Percentiles rank a stretch among this genome's conserved stretches.
Conservation (phyloP, 106 monocot species). For the Dendrobium chrysotoxum region DNA sequence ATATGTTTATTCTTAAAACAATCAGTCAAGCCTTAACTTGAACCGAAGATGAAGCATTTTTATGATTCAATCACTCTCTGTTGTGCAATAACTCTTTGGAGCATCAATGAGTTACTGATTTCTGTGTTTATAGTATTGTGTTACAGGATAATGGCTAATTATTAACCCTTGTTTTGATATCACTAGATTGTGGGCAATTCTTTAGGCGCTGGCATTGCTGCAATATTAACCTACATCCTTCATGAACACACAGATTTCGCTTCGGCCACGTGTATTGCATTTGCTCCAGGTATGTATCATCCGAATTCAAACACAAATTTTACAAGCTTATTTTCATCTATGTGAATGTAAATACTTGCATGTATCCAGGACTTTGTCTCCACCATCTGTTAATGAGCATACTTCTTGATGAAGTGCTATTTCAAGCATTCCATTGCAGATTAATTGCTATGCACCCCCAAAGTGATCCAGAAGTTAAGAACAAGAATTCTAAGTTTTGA, state of each 20-base stretch:
- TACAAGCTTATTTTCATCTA: not conserved
- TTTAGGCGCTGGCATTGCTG: slow-evolving; percentile 64
- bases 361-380: too few species aligned
- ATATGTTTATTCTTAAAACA: not conserved
- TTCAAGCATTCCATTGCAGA: too few species aligned
- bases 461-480: too few species aligned
- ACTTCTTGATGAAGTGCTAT: too few species aligned
- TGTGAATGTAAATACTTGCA: not conserved
- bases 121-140: not conserved
- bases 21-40: not conserved
- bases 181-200: slow-evolving; percentile 77
- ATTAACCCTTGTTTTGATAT: slow-evolving; percentile 4
- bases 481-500: too few species aligned
- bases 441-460: too few species aligned
- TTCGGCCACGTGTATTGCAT: slow-evolving; percentile 59
- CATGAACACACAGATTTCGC: slow-evolving; percentile 53
- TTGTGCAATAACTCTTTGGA: not conserved
- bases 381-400: too few species aligned
- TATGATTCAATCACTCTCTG: not conserved
- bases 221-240: slow-evolving; percentile 65
- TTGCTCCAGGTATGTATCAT: slow-evolving; percentile 56
- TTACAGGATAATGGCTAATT: not conserved
- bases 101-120: not conserved
- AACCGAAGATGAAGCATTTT: not conserved
- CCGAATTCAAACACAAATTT: not conserved